Evolutionary conservation across 2,329 filamentous ascomycete species (phyloP), one percentile per base, ranked within the genome.

Genomic region (Fusarium buxicola): DNA sequence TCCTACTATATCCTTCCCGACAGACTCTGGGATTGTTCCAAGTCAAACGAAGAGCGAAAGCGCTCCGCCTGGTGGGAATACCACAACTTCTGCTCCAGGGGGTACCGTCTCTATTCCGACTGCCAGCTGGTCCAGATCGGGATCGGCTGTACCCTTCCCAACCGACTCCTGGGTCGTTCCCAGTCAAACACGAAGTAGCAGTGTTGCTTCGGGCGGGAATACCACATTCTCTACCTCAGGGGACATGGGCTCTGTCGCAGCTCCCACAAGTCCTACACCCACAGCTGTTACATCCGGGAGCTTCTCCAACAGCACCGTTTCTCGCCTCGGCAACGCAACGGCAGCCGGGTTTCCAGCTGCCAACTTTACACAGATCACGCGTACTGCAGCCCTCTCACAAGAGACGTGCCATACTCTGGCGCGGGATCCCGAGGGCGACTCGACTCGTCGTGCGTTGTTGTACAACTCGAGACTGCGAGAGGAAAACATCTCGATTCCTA

Each of bases 331-430:
- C 21, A 63, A 63, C 46, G 50, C 47, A 8, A 59, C 69, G 9
- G 44, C 57, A 27, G 50, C 58, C 18, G 67, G 63, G 25, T 61
- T 73, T 15, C 66, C 73, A 3, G 73, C 70, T 7, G 71, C 66
- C 15, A 75, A 75, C 47, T 75, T 75, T 53, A 76, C 74, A 0
- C 69, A 69, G 8, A 74, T 76, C 3, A 72, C 72, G 41, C 72
- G 72, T 10, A 69, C 66, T 8, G 74, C 68, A 1, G 58, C 65
- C 13, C 39, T 71, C 5, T 61, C 69, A 2, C 63, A 71, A 39
- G 66, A 68, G 28, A 73, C 73, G 10, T 77, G 75, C 49, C 74
- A 76, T 50, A 68, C 68, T 9, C 65, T 76, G 16, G 66, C 73
- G 0, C 54, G 43, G 8, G 64, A 69, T 32, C 60, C 68, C 16